Percentiles rank a stretch among this genome's conserved stretches.
phyloP scores from a whole-genome alignment of 2,329 filamentous ascomycete species.

The Septoria linicola region DNA sequence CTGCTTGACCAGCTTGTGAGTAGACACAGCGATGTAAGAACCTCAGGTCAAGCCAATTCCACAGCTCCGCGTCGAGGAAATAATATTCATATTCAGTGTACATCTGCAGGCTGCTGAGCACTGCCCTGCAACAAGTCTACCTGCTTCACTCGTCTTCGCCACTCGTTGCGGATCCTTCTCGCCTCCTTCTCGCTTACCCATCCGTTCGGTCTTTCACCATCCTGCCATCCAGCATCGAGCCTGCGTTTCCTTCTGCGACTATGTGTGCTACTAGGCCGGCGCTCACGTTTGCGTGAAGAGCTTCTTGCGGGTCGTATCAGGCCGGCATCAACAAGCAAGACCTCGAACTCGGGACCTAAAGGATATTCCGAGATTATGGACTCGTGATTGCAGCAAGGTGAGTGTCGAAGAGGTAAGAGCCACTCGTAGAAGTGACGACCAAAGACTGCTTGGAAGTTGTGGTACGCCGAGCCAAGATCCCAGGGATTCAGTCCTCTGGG shows the following conservation, averaged over 20 bases:
- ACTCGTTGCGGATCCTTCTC: conserved; percentile 28
- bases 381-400: conserved; percentile 68
- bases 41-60: too few species aligned
- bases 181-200: conserved; percentile 36
- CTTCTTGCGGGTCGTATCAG: conserved; percentile 24
- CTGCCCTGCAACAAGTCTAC: neutral
- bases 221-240: conserved; percentile 36
- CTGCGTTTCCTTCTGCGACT: conserved; percentile 27
- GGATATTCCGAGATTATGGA: conserved; percentile 37
- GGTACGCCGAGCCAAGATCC: conserved; percentile 63
- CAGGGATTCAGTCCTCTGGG: conserved; percentile 79
- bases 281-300: conserved; percentile 13
- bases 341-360: conserved; percentile 38
- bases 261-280: conserved; percentile 11
- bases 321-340: conserved; percentile 35
- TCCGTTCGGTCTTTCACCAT: conserved; percentile 37
- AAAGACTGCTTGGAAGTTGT: conserved; percentile 80
- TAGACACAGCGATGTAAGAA: too few species aligned
- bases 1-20: too few species aligned
- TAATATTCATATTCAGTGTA: neutral
- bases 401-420: conserved; percentile 72
- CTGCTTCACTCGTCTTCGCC: conserved; percentile 20
- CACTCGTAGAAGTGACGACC: conserved; percentile 70
- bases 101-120: conserved; percentile 1
- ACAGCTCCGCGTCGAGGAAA: too few species aligned